Evolutionary conservation across 352 stramenopile genomes (phyloP).

Genomic region (Phytophthora litchii): DNA sequence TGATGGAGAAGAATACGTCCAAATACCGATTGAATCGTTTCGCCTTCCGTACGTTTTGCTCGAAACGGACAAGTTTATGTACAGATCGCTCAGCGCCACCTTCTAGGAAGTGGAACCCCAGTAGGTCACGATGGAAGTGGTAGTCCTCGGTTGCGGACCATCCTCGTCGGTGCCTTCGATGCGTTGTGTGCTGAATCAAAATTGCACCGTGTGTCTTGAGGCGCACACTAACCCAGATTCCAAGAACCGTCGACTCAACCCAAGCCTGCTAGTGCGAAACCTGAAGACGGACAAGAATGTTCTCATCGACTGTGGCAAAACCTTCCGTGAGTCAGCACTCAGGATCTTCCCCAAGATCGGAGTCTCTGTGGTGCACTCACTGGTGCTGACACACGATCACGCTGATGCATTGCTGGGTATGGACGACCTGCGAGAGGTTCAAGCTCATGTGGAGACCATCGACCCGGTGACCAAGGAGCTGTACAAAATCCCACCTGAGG

Average conservation of each 20-base stretch:
- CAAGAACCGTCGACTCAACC: constrained; percentile 82
- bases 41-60: too few species aligned
- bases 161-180: constrained; percentile 84
- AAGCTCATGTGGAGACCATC: constrained; percentile 55
- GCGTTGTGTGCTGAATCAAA: constrained; percentile 63
- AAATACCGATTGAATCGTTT: too few species aligned
- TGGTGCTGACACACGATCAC: constrained; percentile 88
- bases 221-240: constrained; percentile 69
- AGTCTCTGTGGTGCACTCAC: constrained; percentile 58
- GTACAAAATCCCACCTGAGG: constrained; percentile 58
- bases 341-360: constrained; percentile 64
- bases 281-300: constrained; percentile 50
- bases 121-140: constrained; percentile 64
- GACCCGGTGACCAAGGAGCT: constrained; percentile 65
- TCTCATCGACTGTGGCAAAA: constrained; percentile 90
- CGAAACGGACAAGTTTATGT: constrained; percentile 33
- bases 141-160: constrained; percentile 83
- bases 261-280: constrained; percentile 77
- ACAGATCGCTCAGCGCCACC: too few species aligned
- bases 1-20: too few species aligned
- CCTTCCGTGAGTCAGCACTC: constrained; percentile 82
- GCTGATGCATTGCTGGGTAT: constrained; percentile 84
- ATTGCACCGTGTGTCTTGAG: constrained; percentile 70
- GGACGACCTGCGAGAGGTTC: constrained; percentile 86
- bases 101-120: too few species aligned